Base-by-base conservation (phyloP, 2,329 filamentous ascomycete genomes). In the Neofusicoccum parvum region DNA sequence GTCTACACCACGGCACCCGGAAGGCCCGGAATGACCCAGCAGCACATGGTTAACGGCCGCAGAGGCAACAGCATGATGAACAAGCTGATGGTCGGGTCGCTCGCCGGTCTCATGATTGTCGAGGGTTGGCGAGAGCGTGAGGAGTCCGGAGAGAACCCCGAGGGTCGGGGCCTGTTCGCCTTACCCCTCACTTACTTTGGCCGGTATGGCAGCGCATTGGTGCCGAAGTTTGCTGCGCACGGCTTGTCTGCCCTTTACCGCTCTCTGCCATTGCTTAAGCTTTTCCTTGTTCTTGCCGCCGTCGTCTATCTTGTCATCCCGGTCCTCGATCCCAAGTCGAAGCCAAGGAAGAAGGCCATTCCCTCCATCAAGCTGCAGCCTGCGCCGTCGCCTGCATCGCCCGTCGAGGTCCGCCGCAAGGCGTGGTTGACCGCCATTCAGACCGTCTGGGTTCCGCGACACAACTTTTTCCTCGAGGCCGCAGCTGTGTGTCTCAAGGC, bases 351-450 rank as follows among this genome's bases (percentile, higher is more conserved):
- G 72, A 82, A 78, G 74, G 73, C 67, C 73, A 82, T 67, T 67
- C 80, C 73, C 14, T 71, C 76, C 3, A 71, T 81, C 34, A 73
- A 74, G 17, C 72, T 84, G 23, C 73, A 79, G 10, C 77, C 80
- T 17, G 89, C 87, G 5, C 90, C 91, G 2, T 92, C 91, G 2
- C 82, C 92, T 65, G 88, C 91, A 3, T 94, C 92, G 0, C 90
- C 94, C 0, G 92, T 96, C 65, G 88, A 95, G 70, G 90, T 96
- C 51, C 90, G 93, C 59, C 88, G 90, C 67, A 91, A 93, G 75
- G 94, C 94, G 37, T 97, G 94, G 94, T 88, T 96, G 65, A 97
- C 94, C 3, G 92, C 94, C 7, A 90, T 97, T 66, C 94, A 97
- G 78, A 94, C 91, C 3, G 92, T 97, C 27, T 96, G 93, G 87